Conservation (phyloP, 106 monocot species). For the Dendrobium nobile region DNA sequence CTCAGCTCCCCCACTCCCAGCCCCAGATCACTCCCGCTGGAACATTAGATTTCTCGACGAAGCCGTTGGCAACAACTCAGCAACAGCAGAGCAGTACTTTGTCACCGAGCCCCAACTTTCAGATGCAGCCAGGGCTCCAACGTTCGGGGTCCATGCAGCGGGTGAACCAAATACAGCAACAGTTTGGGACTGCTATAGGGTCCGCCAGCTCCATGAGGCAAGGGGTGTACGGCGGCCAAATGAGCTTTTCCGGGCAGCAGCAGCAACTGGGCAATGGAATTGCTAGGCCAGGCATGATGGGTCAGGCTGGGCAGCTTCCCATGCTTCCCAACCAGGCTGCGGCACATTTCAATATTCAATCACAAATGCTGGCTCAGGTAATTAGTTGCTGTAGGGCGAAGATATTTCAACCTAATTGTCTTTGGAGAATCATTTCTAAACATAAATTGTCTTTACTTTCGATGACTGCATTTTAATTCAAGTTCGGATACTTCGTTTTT, state of each 20-base stretch:
- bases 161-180: slow-evolving; percentile 52
- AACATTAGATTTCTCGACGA: background rate
- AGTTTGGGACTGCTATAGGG: slow-evolving; percentile 39
- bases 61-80: background rate
- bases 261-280: slow-evolving; percentile 24
- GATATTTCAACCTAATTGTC: background rate
- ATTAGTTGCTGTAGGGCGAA: background rate
- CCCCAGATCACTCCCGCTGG: background rate
- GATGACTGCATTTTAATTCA: background rate
- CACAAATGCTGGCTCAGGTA: slow-evolving; percentile 76
- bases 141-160: slow-evolving; percentile 4
- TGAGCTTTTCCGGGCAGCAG: slow-evolving; percentile 29
- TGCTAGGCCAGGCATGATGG: slow-evolving; percentile 37
- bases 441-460: background rate
- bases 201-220: slow-evolving; percentile 14
- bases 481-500: background rate
- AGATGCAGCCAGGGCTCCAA: slow-evolving; percentile 5
- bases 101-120: background rate
- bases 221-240: slow-evolving; percentile 29
- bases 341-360: slow-evolving; percentile 56
- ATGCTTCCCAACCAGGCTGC: slow-evolving; percentile 65
- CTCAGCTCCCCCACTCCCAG: background rate
- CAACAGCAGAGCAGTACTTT: slow-evolving; percentile 6
- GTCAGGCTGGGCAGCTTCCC: slow-evolving; percentile 54
- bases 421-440: background rate